Evolutionary conservation across 768 basidiomycete species (phyloP).

Genomic region (Piloderma croceum): DNA sequence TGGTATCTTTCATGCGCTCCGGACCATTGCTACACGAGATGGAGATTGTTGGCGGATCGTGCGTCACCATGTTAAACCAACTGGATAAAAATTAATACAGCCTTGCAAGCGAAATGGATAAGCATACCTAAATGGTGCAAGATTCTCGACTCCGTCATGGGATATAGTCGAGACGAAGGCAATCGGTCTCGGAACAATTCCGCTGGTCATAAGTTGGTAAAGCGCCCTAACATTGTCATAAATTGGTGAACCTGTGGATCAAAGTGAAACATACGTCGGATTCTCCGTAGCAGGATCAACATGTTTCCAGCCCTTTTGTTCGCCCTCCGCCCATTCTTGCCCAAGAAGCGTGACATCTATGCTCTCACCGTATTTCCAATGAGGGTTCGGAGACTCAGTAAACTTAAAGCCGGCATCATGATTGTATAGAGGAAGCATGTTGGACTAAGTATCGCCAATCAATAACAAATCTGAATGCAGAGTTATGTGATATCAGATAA

Average conservation of each 20-base stretch:
- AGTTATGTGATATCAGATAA: too few relatives aligned
- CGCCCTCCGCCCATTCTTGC: conserved; percentile 27
- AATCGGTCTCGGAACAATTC: conserved; percentile 38
- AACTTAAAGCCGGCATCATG: too few relatives aligned
- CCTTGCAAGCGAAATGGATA: conserved; percentile 21
- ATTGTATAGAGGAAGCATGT: too few relatives aligned
- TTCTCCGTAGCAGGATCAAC: conserved; percentile 34
- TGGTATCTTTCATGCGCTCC: conserved; percentile 35
- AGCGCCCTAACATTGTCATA: conserved; percentile 2
- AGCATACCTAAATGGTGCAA: conserved; percentile 38
- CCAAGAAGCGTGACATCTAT: conserved; percentile 12
- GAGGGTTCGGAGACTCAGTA: conserved; percentile 35
- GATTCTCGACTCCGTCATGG: conserved; percentile 29
- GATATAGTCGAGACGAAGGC: conserved; percentile 37
- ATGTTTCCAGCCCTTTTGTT: conserved; percentile 32
- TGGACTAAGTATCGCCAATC: too few relatives aligned
- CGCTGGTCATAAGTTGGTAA: conserved; percentile 33
- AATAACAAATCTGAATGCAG: too few relatives aligned
- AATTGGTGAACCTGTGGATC: background rate
- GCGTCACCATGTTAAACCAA: conserved; percentile 64
- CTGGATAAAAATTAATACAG: conserved; percentile 22
- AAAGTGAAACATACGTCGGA: conserved; percentile 23
- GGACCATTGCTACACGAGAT: conserved; percentile 31
- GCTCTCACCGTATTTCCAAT: conserved; percentile 41
- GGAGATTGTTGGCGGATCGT: conserved; percentile 60